A percentile compares a stretch with the other conserved stretches of the same genome.
Conservation (phyloP, 176 grass and related monocot species). For the Avena atlantica region DNA sequence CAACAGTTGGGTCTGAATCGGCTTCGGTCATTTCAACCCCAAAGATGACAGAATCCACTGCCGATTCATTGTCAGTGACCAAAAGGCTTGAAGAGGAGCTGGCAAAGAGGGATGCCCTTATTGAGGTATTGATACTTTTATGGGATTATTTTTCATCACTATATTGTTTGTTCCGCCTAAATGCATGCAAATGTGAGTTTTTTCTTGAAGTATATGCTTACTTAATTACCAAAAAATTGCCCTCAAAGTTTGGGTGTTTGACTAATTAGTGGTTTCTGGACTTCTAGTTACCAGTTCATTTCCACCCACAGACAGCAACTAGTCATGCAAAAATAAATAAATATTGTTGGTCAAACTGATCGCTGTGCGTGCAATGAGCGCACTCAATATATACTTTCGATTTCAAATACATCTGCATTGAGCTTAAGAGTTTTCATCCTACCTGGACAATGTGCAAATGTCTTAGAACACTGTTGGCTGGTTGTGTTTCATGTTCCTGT, state of each 20-base stretch:
- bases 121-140: constrained; percentile 69
- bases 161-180: constrained; percentile 14
- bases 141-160: constrained; percentile 16
- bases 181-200: constrained; percentile 12
- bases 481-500: constrained; percentile 17
- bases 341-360: constrained; percentile 32
- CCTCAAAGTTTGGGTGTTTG: constrained; percentile 18
- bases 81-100: constrained; percentile 98
- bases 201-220: constrained; percentile 21
- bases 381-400: background rate
- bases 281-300: constrained; percentile 12
- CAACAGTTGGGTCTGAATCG: constrained; percentile 81
- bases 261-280: background rate
- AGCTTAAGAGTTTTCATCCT: background rate
- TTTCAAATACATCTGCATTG: background rate
- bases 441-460: background rate
- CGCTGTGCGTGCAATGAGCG: background rate
- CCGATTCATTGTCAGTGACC: constrained; percentile 78
- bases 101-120: constrained; percentile 95
- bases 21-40: constrained; percentile 72
- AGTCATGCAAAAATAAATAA: background rate
- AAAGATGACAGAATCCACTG: constrained; percentile 75
- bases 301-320: constrained; percentile 18
- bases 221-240: constrained; percentile 7
- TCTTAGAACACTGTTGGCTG: constrained; percentile 14